Evolutionary conservation across 1,284 basidiomycete genomes (phyloP), one percentile per base, ranked within the genome.

Genomic region (Trichosporon ovoides): DNA sequence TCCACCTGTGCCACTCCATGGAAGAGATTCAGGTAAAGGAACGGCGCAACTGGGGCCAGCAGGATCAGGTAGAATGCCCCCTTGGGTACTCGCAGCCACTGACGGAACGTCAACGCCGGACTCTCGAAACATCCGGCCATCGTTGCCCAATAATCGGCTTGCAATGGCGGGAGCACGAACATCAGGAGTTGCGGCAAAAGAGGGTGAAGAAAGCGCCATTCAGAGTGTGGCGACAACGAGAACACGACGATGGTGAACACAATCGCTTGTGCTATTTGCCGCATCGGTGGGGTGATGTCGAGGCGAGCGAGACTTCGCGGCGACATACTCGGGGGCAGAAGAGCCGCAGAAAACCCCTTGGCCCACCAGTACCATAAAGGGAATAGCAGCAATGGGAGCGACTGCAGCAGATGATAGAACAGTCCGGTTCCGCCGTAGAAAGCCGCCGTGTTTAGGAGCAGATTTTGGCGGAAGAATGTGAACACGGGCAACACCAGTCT

Each of bases 191-290:
- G 77, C 0, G 95, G 93, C 1, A 98, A 80, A 4, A 98, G 72
- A 0, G 94, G 93, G 66, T 98, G 95, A 3, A 98, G 79, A 77
- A 99, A 98, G 3, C 96, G 81, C 88, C 93, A 97, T 80, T 99
- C 96, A 67, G 98, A 98, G 77, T 96, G 91, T 2, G 87, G 85
- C 7, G 88, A 82, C 12, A 88, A 69, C 1, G 95, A 97, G 69
- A 93, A 89, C 7, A 86, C 74, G 1, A 71, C 69, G n/a, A 87
- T 77, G 0, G 87, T 86, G 84, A 89, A 88, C 16, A 79, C 66
- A 2, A 86, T 67, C 5, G 84, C 79, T 2, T 78, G 79, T 0
- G 85, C 75, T 66, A 89, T 80, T 9, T 78, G 79, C 22, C 65
- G 56, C 33, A 83, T 64, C 60, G 48, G 16, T 20, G 49, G 12